A percentile compares a stretch with the other conserved stretches of the same genome.
Conservation (phyloP, 495 filamentous ascomycete species). For the Poronia punctata region DNA sequence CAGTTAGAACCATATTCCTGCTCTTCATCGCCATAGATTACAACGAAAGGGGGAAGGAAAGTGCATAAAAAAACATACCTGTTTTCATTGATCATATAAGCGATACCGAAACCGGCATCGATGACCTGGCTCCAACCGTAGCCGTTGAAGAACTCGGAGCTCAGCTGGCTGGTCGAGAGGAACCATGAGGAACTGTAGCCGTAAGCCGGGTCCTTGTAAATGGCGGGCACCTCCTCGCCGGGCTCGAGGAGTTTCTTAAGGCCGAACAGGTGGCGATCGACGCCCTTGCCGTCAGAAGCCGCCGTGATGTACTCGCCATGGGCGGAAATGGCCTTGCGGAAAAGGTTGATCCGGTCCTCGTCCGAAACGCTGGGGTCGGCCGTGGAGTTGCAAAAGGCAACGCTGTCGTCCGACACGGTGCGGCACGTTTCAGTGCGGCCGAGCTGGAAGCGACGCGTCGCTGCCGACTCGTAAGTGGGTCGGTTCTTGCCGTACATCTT, state of each 20-base stretch:
- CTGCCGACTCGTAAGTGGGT: conserved; percentile 95
- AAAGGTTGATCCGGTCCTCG: conserved; percentile 60
- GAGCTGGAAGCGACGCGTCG: conserved; percentile 88
- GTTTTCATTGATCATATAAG: conserved; percentile 99
- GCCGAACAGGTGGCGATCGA: conserved; percentile 94
- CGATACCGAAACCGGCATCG: conserved; percentile 92
- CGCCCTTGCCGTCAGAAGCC: conserved; percentile 85
- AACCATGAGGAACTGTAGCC: conserved; percentile 83
- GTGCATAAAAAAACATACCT: conserved; percentile 35
- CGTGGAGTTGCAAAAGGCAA: conserved; percentile 87
- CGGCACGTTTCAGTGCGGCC: conserved; percentile 97
- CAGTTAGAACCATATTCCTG: conserved; percentile 13
- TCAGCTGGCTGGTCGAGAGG: conserved; percentile 81
- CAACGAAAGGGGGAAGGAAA: conserved; percentile 8
- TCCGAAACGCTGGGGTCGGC: conserved; percentile 53
- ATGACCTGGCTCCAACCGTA: conserved; percentile 99
- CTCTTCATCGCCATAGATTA: not conserved
- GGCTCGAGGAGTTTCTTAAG: conserved; percentile 84
- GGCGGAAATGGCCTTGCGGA: conserved; percentile 71
- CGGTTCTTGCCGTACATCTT: conserved; percentile 99
- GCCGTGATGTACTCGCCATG: conserved; percentile 87
- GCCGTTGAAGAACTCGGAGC: conserved; percentile 95
- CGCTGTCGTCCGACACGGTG: conserved; percentile 82
- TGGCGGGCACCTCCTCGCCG: conserved; percentile 70
- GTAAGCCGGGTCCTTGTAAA: conserved; percentile 85